Evolutionary conservation across 305 asterid species (phyloP).

Genomic region (Fraxinus sp.): DNA sequence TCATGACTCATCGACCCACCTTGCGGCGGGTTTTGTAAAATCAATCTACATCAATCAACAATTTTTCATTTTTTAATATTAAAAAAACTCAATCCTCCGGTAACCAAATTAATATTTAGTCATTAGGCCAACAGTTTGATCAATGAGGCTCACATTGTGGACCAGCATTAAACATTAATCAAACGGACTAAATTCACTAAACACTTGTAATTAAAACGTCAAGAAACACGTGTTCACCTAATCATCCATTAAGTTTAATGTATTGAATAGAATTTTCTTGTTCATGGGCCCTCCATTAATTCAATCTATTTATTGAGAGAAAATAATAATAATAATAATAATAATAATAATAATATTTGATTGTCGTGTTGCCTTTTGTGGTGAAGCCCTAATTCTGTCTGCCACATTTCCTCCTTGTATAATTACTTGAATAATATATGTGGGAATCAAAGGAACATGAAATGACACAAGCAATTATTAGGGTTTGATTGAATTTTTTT

Average conservation of each 20-base stretch:
- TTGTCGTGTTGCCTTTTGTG: conserved; percentile 18
- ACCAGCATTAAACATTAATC: neutral
- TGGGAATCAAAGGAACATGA: conserved; percentile 47
- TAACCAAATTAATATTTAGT: neutral
- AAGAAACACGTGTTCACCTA: neutral
- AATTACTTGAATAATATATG: conserved; percentile 17
- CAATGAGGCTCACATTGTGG: neutral
- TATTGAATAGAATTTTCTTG: neutral
- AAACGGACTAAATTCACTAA: neutral
- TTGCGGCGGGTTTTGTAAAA: neutral
- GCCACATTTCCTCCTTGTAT: conserved; percentile 33
- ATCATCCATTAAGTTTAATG: neutral
- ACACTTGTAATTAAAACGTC: neutral
- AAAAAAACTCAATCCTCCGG: neutral
- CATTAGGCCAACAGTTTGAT: neutral
- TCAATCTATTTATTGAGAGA: neutral
- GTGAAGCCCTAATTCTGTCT: conserved; percentile 38
- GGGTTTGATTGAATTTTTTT: conserved; percentile 23
- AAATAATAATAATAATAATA: neutral
- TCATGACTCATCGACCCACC: neutral
- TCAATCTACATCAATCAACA: no score
- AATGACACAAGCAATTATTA: conserved; percentile 34
- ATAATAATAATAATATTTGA: neutral
- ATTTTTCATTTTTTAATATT: no score
- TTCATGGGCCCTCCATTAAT: neutral